These are phyloP conservation scores for Psilocybe sp. DNA, from an alignment of 768 basidiomycete species.

Conservation along the genomic window DNA sequence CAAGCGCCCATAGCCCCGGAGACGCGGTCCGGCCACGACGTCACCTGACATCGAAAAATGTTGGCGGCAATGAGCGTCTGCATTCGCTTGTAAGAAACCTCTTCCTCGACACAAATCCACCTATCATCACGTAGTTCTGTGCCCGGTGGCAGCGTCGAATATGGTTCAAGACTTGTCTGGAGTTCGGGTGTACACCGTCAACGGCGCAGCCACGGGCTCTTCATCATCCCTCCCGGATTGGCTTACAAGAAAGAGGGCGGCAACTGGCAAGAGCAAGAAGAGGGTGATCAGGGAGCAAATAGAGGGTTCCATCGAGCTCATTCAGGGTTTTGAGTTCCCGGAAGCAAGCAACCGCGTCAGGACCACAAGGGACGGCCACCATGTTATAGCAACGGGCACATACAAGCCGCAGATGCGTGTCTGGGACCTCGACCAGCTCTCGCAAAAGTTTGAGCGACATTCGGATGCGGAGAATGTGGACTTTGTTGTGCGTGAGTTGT, in stretches of 20 bases:
- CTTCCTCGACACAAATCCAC: no score
- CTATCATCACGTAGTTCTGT: no score
- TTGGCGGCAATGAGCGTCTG: no score
- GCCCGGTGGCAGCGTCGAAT: no score
- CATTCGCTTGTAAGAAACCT: no score
- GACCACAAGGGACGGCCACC: constrained; percentile 87
- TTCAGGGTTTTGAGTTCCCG: constrained; percentile 96
- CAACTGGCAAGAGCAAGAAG: constrained; percentile 67
- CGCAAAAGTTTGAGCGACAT: constrained; percentile 94
- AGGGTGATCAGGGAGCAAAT: constrained; percentile 67
- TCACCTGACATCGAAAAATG: no score
- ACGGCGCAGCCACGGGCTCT: constrained; percentile 84
- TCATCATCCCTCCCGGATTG: constrained; percentile 94
- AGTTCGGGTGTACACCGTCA: constrained; percentile 85
- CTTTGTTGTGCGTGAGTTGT: constrained; percentile 83
- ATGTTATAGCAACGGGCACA: constrained; percentile 91
- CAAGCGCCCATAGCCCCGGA: no score
- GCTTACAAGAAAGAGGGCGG: constrained; percentile 73
- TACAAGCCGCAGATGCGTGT: constrained; percentile 98
- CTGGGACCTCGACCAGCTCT: constrained; percentile 91
- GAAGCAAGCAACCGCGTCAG: constrained; percentile 92
- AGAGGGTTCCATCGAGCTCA: constrained; percentile 84
- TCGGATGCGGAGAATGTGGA: constrained; percentile 97
- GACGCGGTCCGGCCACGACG: no score
- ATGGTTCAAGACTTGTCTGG: constrained; percentile 29